Evolutionary conservation across 2,329 filamentous ascomycete species (phyloP), one percentile per base, ranked within the genome.

Genomic region (Colletotrichum sp.): DNA sequence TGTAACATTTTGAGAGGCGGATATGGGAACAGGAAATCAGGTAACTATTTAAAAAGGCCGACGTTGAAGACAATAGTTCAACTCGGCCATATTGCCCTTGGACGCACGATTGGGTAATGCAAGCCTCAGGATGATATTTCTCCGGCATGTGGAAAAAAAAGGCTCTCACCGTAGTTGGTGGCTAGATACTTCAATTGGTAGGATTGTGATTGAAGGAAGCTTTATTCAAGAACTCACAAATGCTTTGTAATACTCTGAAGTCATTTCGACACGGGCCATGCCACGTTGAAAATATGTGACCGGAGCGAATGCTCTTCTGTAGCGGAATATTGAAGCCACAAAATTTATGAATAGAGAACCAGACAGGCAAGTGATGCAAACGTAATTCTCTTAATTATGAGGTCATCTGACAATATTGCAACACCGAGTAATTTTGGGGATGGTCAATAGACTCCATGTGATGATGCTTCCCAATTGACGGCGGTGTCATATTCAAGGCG

Each of bases 271-370:
- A 4, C 9, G 39, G 39, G 18, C 18, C 18, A 5, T n/a, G 39
- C 6, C 18, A 6, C 26, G 26, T 28, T 28, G 5, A 28, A 6
- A 28, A 28, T 28, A 26, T 26, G 26, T 26, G 6, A 28, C 26
- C 26, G 26, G 26, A 28, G 26, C 5, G 6, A 28, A 6, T n/a
- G 18, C 39, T 44, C 0, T 12, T n/a, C 18, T n/a, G 39, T 0
- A 49, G 39, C 9, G 18, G 18, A n/a, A 49, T n/a, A 49, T 49
- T 12, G 18, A n/a, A n/a, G 18, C 9, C 9, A 49, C 9, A 49
- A n/a, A n/a, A 12, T 6, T n/a, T 49, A n/a, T 4, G 1, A 2
- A n/a, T 2, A 49, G 4, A n/a, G 18, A n/a, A 49, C 39, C 2
- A 49, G 5, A n/a, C 18, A 4, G 18, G 39, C 18, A 49, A n/a